These are phyloP conservation scores for Didymella glomerata DNA, from an alignment of 2,329 filamentous ascomycete genomes.

Conservation along the genomic window DNA sequence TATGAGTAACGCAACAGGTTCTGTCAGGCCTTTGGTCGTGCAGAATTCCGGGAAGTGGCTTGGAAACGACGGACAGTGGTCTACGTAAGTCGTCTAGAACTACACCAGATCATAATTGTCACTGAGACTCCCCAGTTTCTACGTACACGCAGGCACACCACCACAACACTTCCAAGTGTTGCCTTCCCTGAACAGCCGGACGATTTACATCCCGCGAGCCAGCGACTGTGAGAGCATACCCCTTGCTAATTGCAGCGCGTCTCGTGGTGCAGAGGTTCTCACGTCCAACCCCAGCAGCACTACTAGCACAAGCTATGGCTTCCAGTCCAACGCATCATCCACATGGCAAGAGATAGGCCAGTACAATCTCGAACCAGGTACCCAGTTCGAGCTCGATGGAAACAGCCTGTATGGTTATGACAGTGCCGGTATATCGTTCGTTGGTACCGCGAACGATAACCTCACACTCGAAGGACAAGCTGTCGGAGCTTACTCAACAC, in stretches of 20 bases:
- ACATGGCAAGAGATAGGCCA: conserved; percentile 68
- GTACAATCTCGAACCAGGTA: conserved; percentile 66
- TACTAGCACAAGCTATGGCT: not conserved
- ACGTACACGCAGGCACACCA: conserved; percentile 38
- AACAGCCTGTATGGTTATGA: conserved; percentile 72
- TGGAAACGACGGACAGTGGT: conserved; percentile 35
- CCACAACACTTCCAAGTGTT: conserved; percentile 38
- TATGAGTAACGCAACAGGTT: conserved; percentile 1
- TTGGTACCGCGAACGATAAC: conserved; percentile 49
- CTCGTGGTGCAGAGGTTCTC: conserved; percentile 2
- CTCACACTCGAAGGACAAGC: not conserved
- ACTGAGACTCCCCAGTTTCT: conserved; percentile 27
- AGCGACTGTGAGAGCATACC: conserved; percentile 1
- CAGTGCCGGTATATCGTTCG: conserved; percentile 51
- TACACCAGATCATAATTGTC: not conserved
- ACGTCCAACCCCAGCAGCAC: not conserved
- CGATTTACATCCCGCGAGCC: conserved; percentile 24
- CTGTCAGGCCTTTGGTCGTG: conserved; percentile 13
- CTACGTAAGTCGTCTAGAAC: conserved; percentile 22
- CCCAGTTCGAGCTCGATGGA: conserved; percentile 64
- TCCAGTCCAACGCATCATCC: conserved; percentile 1
- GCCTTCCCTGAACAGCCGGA: conserved; percentile 29
- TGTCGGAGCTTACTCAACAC: conserved; percentile 47
- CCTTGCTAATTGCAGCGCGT: not conserved
- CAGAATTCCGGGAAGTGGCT: conserved; percentile 24